Evolutionary conservation across 352 stramenopile genomes (phyloP), one percentile per base, ranked within the genome.

Genomic region (Globisporangium megalacanthum): DNA sequence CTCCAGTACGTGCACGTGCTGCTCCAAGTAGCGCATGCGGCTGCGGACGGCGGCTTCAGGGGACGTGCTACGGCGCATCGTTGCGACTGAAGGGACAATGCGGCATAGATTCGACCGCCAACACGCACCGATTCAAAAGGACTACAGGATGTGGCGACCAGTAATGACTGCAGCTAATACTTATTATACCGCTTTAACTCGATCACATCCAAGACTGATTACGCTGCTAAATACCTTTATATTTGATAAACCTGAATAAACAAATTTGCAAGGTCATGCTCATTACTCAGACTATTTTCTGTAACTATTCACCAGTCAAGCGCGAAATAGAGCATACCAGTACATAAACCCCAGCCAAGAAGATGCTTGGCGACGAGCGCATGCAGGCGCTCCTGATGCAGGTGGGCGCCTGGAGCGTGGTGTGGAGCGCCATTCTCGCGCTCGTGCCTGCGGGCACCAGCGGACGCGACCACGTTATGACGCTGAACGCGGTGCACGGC

Each of bases 401-500:
- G 52, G 68, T 75, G 35, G 65, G 45, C 1, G 70, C 56, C 17
- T 89, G 81, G 79, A 73, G 64, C 37, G 31, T 68, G 29, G 46
- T 86, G 45, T 91, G 81, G 79, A 68, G 72, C 41, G 31, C 75
- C 15, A 66, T 79, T 17, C 63, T 89, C 56, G 58, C 78, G 48
- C 41, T 66, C 22, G 65, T 87, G 4, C 69, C 77, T 0, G 58
- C 68, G 8, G 79, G 81, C 4, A 49, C 37, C 6, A 70, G 63
- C 52, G 73, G 72, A 3, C 69, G 74, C 14, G 83, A 85, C 55
- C 79, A 91, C 64, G 86, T 89, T 51, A 67, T 89, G 42, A 70
- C 73, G 61, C 73, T 91, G 35, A 91, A 91, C 46, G 77, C 73
- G 6, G 70, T 65, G 41, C 81, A 91, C 60, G 81, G 81, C 41